Base-by-base conservation (phyloP, 139 green algal species). In the Chlorella sp. region DNA sequence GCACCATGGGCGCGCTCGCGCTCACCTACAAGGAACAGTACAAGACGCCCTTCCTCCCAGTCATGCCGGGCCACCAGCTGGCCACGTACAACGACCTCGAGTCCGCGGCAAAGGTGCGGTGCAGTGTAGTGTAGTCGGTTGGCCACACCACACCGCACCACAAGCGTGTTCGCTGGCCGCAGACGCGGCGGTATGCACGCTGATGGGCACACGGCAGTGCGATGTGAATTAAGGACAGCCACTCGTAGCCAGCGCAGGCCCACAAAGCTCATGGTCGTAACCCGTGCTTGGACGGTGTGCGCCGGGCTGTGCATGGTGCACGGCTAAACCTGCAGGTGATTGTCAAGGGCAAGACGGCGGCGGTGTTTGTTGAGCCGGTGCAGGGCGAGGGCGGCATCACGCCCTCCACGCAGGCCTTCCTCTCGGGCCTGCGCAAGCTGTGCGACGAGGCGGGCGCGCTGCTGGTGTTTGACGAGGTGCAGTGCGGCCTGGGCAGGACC, bases 331-430 rank as follows among this genome's bases (percentile, higher is more conserved):
- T 55, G 34, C 69, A 74, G 42, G 86, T 82, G 22, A 94, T 96
- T 67, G 67, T 88, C 50, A 91, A 91, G 83, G 94, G 93, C 31
- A 87, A 91, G 69, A 98, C 93, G 0, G 86, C 83, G 1, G 93
- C 87, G 0, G 94, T 99, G 63, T 97, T 99, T 84, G 93, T 99
- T 73, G 95, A 99, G 85, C 96, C 96, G 2, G 85, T 98, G 23
- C 95, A 98, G 80, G 93, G 93, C 26, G 93, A 97, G 83, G 93
- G 94, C 60, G 94, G 94, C 60, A 85, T 96, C 69, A 90, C 90
- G 61, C 78, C 91, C 49, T 77, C 85, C 66, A 88, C 27, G 20
- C 27, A 60, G 31, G 67, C 50, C 4, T 96, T 96, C 79, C 74
- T 96, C 35, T 10, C 75, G 30, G 93, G 92, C n/a, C 86, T 98